Percentiles rank a stretch among this genome's conserved stretches.
Evolutionary conservation across 2,329 filamentous ascomycete species (phyloP).

Genomic region (Diplodia mutila): DNA sequence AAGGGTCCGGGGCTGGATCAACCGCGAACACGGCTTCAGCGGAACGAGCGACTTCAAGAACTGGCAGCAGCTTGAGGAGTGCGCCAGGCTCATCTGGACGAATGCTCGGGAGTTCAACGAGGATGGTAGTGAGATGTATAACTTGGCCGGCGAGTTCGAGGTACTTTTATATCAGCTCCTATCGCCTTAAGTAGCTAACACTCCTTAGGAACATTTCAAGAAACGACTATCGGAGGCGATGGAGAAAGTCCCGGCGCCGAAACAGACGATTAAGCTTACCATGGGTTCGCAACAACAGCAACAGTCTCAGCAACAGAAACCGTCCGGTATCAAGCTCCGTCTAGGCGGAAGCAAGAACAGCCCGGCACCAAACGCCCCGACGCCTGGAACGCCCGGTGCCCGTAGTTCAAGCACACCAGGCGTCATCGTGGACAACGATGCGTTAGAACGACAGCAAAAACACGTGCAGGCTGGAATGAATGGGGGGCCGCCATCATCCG

Average conservation of each 20-base stretch:
- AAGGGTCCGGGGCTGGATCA: conserved; percentile 72
- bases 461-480: conserved; percentile 56
- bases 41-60: conserved; percentile 72
- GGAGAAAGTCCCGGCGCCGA: conserved; percentile 71
- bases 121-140: conserved; percentile 83
- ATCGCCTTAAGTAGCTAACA: not conserved
- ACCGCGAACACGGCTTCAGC: conserved; percentile 62
- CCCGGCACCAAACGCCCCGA: conserved; percentile 35
- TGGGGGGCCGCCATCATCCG: conserved; percentile 36
- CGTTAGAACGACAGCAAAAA: conserved; percentile 57
- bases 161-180: conserved; percentile 52
- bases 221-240: conserved; percentile 72
- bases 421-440: conserved; percentile 59
- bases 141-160: conserved; percentile 77
- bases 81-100: conserved; percentile 78
- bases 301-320: conserved; percentile 43
- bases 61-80: conserved; percentile 81
- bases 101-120: conserved; percentile 92
- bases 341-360: conserved; percentile 57
- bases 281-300: conserved; percentile 43
- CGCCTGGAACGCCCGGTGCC: conserved; percentile 44
- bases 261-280: conserved; percentile 81
- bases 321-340: conserved; percentile 65
- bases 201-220: conserved; percentile 66
- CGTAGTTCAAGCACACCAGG: conserved; percentile 51